These are phyloP conservation scores for Strigomonas culicis DNA, from an alignment of 208 protist genomes.

Conservation along the genomic window DNA sequence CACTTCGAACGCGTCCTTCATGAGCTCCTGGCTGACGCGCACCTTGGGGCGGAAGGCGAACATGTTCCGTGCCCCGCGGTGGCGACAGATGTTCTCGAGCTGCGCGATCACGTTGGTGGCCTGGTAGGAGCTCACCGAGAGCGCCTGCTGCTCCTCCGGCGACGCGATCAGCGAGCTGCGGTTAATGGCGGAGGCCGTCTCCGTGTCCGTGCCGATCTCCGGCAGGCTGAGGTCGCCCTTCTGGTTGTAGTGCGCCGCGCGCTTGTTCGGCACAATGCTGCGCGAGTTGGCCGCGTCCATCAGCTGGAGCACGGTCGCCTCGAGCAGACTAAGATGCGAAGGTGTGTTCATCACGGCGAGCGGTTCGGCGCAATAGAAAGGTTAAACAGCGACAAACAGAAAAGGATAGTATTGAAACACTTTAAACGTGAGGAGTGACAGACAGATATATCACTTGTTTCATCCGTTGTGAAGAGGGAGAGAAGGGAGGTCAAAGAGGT, in stretches of 20 bases:
- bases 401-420: conserved; percentile 3
- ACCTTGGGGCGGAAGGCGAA: too few species aligned
- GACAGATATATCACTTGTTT: conserved; percentile 7
- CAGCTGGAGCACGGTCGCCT: not conserved
- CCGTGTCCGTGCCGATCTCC: too few species aligned
- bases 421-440: conserved; percentile 1
- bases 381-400: not conserved
- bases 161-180: too few species aligned
- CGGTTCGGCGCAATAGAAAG: not conserved
- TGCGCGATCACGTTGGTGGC: too few species aligned
- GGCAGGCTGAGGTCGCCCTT: too few species aligned
- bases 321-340: not conserved
- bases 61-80: too few species aligned
- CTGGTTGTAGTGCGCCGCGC: not conserved
- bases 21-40: too few species aligned
- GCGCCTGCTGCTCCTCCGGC: too few species aligned
- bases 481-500: not conserved
- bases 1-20: too few species aligned
- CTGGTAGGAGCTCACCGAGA: too few species aligned
- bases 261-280: not conserved
- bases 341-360: not conserved
- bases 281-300: not conserved
- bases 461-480: not conserved
- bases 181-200: too few species aligned
- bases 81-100: too few species aligned